Conservation (phyloP, 345 rosid species). For the Boechera stricta region DNA sequence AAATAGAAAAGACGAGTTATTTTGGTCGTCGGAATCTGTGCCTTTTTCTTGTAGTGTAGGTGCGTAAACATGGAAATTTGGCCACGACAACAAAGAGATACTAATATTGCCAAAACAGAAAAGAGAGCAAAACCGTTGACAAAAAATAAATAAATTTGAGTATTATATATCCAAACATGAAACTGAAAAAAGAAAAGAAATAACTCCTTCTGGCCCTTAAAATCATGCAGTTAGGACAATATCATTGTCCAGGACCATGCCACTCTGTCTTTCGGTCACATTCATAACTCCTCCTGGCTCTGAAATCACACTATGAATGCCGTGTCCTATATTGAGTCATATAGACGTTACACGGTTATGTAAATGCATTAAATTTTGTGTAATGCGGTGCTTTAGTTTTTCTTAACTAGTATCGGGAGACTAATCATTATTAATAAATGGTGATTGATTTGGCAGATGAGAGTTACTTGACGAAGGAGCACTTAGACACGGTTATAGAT, state of each 20-base stretch:
- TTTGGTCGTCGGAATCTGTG: no score
- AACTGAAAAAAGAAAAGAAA: not conserved
- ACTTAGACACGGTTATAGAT: constrained; percentile 52
- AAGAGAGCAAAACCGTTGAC: not conserved
- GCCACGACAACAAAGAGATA: not conserved
- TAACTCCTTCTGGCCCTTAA: not conserved
- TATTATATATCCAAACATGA: not conserved
- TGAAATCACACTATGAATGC: not conserved
- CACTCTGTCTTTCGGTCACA: not conserved
- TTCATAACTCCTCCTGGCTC: not conserved
- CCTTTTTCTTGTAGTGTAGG: not conserved
- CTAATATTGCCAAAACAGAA: not conserved
- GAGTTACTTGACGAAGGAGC: constrained; percentile 56
- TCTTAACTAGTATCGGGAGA: not conserved
- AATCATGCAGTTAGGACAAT: not conserved
- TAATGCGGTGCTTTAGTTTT: not conserved
- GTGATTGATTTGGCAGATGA: constrained; percentile 48
- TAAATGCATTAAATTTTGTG: not conserved
- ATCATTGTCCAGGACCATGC: not conserved
- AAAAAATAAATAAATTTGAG: not conserved
- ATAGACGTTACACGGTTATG: not conserved
- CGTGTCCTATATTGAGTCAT: not conserved
- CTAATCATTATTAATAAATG: not conserved
- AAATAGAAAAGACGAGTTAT: no score
- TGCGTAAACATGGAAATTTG: not conserved